Conservation (phyloP, 78 protist species). For the Isochrysis galbana region DNA sequence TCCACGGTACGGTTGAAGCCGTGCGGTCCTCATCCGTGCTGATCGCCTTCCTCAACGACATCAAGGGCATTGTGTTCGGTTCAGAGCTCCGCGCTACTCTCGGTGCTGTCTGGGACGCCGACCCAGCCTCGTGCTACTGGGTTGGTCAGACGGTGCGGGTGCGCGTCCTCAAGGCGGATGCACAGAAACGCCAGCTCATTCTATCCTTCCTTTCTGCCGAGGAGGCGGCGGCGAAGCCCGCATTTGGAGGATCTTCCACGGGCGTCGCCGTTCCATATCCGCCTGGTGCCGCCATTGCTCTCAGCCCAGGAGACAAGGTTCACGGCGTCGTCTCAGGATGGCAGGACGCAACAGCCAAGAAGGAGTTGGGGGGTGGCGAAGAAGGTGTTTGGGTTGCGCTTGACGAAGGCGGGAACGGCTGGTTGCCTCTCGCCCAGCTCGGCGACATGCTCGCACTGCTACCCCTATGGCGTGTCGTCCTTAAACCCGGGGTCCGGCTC, state of each 20-base stretch:
- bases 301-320: not conserved
- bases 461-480: not conserved
- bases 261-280: not conserved
- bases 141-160: not conserved
- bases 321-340: not conserved
- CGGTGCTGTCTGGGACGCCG: not conserved
- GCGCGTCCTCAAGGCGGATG: not conserved
- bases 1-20: conserved; percentile 5
- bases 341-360: not conserved
- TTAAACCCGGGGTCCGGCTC: not conserved
- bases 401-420: not conserved
- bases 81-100: not conserved
- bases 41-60: not conserved
- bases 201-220: not conserved
- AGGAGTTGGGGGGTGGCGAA: not conserved
- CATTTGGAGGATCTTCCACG: not conserved
- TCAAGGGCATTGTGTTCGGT: not conserved
- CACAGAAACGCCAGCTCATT: too few species aligned
- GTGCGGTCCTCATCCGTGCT: not conserved
- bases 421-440: not conserved
- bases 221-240: not conserved
- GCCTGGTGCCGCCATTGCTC: not conserved
- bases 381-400: not conserved
- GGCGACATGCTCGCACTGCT: not conserved
- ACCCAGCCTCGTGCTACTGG: not conserved